Percentiles rank a stretch among this genome's conserved stretches.
These are phyloP conservation scores for Candida boidinii DNA, from an alignment of 805 yeast species.

Conservation along the genomic window DNA sequence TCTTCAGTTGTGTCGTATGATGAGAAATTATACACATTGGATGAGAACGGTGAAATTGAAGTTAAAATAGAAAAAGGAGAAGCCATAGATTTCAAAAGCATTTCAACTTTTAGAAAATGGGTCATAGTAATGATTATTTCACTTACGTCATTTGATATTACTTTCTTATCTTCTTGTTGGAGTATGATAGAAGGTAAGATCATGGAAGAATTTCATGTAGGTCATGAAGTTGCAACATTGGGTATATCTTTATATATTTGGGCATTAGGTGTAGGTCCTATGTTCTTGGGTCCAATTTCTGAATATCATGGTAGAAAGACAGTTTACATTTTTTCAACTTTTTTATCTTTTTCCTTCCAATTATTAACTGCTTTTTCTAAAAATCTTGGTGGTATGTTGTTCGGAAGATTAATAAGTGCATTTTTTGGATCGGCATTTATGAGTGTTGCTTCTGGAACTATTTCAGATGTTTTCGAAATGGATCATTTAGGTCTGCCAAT, in stretches of 20 bases:
- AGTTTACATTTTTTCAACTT: slow-evolving; percentile 39
- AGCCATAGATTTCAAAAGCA: slow-evolving; percentile 7
- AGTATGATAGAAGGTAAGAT: slow-evolving; percentile 46
- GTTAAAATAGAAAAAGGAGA: slow-evolving; percentile 11
- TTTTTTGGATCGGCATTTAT: slow-evolving; percentile 69
- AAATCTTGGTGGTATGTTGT: slow-evolving; percentile 54
- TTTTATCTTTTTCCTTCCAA: slow-evolving; percentile 38
- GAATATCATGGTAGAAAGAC: slow-evolving; percentile 50
- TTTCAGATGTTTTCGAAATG: slow-evolving; percentile 61
- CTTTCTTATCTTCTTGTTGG: slow-evolving; percentile 64
- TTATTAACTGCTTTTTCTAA: slow-evolving; percentile 47
- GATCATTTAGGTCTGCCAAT: slow-evolving; percentile 59
- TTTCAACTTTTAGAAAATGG: slow-evolving; percentile 48
- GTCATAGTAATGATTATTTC: slow-evolving; percentile 45
- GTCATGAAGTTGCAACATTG: slow-evolving; percentile 51
- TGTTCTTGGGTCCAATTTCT: slow-evolving; percentile 50
- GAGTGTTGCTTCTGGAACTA: slow-evolving; percentile 69
- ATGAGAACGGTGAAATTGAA: slow-evolving; percentile 9
- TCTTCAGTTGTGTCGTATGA: no score
- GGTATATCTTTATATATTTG: slow-evolving; percentile 49
- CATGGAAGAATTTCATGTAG: slow-evolving; percentile 38
- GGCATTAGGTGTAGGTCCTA: slow-evolving; percentile 61
- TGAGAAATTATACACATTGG: not conserved
- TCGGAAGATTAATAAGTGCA: slow-evolving; percentile 61
- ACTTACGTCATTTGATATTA: slow-evolving; percentile 47